Conservation (phyloP, 2,329 filamentous ascomycete genomes). For the Calonectria honghensis region DNA sequence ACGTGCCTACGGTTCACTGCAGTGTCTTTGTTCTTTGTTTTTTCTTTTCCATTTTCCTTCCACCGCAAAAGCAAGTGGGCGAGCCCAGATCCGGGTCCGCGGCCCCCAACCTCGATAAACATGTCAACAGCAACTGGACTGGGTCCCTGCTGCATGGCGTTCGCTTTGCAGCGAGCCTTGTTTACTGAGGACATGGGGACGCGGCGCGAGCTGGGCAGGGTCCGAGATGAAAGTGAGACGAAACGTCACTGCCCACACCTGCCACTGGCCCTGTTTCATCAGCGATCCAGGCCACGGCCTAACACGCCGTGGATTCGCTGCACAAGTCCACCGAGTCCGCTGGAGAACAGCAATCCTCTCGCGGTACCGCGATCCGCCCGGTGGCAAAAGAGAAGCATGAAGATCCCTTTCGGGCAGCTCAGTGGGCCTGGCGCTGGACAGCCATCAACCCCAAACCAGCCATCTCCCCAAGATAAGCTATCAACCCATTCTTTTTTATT, state of each 20-base stretch:
- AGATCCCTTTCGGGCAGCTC: conserved; percentile 20
- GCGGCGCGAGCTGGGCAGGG: conserved; percentile 21
- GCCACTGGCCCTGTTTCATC: conserved; percentile 50
- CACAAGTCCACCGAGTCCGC: conserved; percentile 20
- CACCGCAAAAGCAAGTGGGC: conserved; percentile 7
- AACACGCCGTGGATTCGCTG: conserved; percentile 35
- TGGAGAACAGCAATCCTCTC: conserved; percentile 11
- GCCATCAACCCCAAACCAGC: not conserved
- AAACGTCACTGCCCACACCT: conserved; percentile 48
- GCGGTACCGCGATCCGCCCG: not conserved
- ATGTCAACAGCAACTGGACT: conserved; percentile 22
- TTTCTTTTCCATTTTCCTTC: not conserved
- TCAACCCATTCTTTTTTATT: not conserved
- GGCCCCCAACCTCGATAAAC: conserved; percentile 21
- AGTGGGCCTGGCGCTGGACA: not conserved
- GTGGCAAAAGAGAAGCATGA: conserved; percentile 15
- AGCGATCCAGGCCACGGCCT: conserved; percentile 28
- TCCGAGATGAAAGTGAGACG: conserved; percentile 48
- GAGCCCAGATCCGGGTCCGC: conserved; percentile 14
- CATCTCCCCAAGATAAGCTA: not conserved
- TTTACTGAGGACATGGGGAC: conserved; percentile 32
- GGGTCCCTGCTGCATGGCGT: conserved; percentile 24
- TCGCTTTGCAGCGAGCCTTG: conserved; percentile 4
- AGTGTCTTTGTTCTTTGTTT: conserved; percentile 8
- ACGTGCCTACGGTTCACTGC: conserved; percentile 14